These are phyloP conservation scores for Lactifluus hygrophoroides DNA, from an alignment of 768 basidiomycete species.

Conservation along the genomic window DNA sequence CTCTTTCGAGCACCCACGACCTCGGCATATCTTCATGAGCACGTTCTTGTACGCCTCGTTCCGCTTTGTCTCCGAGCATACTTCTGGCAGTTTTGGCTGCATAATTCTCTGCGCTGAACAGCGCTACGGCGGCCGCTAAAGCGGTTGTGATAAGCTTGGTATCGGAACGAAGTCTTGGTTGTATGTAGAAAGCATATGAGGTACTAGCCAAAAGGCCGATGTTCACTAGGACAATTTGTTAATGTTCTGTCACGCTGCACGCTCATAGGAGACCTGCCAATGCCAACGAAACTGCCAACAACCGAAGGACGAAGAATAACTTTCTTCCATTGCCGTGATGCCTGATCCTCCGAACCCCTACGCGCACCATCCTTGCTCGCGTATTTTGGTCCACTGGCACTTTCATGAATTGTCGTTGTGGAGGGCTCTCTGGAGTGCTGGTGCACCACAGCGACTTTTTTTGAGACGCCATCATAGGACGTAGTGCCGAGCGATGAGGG, in stretches of 20 bases:
- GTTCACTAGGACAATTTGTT: conserved; percentile 41
- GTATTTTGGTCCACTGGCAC: background rate
- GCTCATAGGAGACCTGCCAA: conserved; percentile 37
- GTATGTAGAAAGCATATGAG: conserved; percentile 54
- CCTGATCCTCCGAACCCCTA: conserved; percentile 39
- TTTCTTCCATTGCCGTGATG: conserved; percentile 42
- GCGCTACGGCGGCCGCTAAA: conserved; percentile 43
- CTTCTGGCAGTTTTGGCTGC: conserved; percentile 50
- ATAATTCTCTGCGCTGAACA: conserved; percentile 58
- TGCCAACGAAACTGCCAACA: conserved; percentile 62
- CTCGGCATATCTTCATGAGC: conserved; percentile 49
- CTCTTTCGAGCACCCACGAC: conserved; percentile 55
- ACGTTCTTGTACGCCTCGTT: conserved; percentile 47
- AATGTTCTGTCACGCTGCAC: background rate
- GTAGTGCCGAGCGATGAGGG: conserved; percentile 27
- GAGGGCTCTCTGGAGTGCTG: conserved; percentile 34
- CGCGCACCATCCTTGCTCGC: conserved; percentile 18
- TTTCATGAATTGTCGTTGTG: conserved; percentile 22
- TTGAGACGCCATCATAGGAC: conserved; percentile 40
- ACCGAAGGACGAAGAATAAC: conserved; percentile 57
- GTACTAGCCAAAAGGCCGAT: conserved; percentile 56
- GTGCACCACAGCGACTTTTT: conserved; percentile 55
- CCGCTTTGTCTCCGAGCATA: conserved; percentile 49
- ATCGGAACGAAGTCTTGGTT: conserved; percentile 53
- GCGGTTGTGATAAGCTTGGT: conserved; percentile 43